Conservation (phyloP, 305 asterid species). For the Solanum hybrid region DNA sequence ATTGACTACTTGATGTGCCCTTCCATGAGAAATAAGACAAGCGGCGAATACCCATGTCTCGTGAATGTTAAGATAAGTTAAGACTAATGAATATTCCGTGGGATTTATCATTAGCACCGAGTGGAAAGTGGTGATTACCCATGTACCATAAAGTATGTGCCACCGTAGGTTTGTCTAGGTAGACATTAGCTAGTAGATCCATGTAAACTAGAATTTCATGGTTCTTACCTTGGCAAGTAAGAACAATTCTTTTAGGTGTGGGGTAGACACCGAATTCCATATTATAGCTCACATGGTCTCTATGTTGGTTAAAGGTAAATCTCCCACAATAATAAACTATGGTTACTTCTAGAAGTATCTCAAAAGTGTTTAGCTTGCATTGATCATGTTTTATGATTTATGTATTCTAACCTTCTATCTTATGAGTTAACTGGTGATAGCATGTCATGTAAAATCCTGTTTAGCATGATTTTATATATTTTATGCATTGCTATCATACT, state of each 20-base stretch:
- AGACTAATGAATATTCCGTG: neutral
- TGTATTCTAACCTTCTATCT: neutral
- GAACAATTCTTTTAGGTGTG: neutral
- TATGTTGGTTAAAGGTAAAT: neutral
- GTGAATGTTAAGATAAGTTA: neutral
- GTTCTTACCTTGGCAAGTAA: neutral
- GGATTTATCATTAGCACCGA: neutral
- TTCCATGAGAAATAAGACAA: neutral
- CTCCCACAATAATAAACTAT: neutral
- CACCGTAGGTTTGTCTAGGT: neutral
- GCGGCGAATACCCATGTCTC: neutral
- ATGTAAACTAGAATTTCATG: neutral
- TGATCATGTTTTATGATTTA: neutral
- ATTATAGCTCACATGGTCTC: neutral
- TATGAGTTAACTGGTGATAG: neutral
- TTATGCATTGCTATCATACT: neutral
- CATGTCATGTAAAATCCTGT: neutral
- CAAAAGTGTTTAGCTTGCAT: neutral
- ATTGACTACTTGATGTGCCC: neutral
- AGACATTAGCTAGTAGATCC: neutral
- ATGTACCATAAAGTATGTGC: neutral
- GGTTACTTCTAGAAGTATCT: neutral
- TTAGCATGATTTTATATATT: neutral
- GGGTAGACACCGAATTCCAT: neutral
- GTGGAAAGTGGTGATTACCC: neutral